These are phyloP conservation scores for Ganoderma multipileum DNA, from an alignment of 1,284 basidiomycete genomes.

Conservation along the genomic window DNA sequence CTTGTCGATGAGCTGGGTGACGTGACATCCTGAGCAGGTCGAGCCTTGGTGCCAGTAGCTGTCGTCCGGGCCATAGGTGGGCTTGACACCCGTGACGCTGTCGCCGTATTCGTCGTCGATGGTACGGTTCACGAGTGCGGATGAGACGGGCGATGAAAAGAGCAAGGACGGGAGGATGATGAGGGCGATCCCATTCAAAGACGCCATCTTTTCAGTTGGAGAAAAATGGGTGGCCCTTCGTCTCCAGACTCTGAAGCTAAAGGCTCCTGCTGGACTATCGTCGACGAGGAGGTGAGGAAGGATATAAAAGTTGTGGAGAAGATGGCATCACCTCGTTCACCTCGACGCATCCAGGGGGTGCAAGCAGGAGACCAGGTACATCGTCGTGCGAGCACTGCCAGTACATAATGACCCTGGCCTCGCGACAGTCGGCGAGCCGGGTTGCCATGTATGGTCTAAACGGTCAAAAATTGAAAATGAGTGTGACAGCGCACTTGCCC, in stretches of 20 bases:
- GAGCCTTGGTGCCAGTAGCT: conserved; percentile 28
- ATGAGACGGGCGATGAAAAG: not conserved
- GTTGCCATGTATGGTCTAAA: not conserved
- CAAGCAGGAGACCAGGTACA: not conserved
- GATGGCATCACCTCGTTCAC: not conserved
- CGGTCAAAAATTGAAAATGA: not conserved
- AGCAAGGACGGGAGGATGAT: not conserved
- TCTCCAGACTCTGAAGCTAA: not conserved
- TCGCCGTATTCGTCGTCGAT: conserved; percentile 35
- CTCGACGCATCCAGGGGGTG: not conserved
- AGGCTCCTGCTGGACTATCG: not conserved
- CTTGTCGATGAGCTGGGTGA: conserved; percentile 11
- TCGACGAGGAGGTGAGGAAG: not conserved
- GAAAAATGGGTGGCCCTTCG: not conserved
- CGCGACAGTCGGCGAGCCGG: not conserved
- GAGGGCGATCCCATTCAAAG: not conserved
- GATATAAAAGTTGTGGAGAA: not conserved
- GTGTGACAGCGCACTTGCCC: not conserved
- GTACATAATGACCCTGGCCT: not conserved
- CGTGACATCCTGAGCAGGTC: conserved; percentile 22
- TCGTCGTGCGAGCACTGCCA: not conserved
- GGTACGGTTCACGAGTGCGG: conserved; percentile 25
- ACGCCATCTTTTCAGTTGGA: not conserved
- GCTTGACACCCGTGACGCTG: conserved; percentile 21
- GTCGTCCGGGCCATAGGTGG: conserved; percentile 20